These are phyloP conservation scores for Metschnikowia hibisci DNA, from an alignment of 805 yeast species.

Conservation along the genomic window DNA sequence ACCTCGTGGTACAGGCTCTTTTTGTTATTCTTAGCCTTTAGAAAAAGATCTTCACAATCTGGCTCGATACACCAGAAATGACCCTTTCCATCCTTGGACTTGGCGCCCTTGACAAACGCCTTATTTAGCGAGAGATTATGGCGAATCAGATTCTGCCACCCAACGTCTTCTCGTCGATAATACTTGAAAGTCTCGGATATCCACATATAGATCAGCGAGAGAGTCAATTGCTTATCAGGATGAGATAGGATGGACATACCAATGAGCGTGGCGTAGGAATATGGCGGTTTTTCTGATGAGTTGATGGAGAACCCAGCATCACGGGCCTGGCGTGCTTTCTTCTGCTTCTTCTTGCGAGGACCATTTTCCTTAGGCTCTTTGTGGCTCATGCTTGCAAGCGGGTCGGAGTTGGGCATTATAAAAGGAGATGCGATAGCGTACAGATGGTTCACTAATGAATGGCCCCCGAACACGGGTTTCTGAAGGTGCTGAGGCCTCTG, in stretches of 20 bases:
- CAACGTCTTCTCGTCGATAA: slow-evolving; percentile 80
- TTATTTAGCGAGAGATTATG: slow-evolving; percentile 91
- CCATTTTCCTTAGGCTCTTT: neutral
- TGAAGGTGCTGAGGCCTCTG: slow-evolving; percentile 23
- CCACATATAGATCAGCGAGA: slow-evolving; percentile 83
- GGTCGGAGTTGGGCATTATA: slow-evolving; percentile 7
- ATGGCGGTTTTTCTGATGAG: slow-evolving; percentile 80
- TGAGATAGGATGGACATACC: slow-evolving; percentile 90
- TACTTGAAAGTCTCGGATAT: slow-evolving; percentile 80
- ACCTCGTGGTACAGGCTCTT: slow-evolving; percentile 41
- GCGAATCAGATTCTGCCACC: slow-evolving; percentile 97
- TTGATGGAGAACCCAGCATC: slow-evolving; percentile 41
- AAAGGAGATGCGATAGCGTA: slow-evolving; percentile 11
- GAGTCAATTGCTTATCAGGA: slow-evolving; percentile 43
- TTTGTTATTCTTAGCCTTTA: slow-evolving; percentile 56
- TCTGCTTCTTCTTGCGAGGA: slow-evolving; percentile 23
- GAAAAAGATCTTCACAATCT: slow-evolving; percentile 80
- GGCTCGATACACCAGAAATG: slow-evolving; percentile 89
- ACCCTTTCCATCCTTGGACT: slow-evolving; percentile 86
- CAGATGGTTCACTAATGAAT: slow-evolving; percentile 1
- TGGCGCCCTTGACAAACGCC: slow-evolving; percentile 86
- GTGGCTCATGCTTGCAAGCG: slow-evolving; percentile 1
- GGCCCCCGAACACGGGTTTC: slow-evolving; percentile 10
- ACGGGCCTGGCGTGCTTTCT: slow-evolving; percentile 25
- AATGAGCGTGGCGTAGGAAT: slow-evolving; percentile 87